Conservation (phyloP, 108 stramenopile species). For the Conticribra weissflogii region DNA sequence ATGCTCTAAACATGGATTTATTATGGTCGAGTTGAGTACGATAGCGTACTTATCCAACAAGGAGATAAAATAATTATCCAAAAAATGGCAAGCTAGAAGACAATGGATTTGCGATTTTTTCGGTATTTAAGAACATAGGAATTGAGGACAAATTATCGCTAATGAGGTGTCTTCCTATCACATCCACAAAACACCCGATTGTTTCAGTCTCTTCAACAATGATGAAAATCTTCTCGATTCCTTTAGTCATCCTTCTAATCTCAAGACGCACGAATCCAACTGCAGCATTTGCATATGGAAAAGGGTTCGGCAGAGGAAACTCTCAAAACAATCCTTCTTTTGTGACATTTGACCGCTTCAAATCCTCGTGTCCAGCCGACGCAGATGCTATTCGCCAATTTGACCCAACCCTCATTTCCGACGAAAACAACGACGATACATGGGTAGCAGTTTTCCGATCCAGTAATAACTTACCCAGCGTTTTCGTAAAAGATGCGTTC, state of each 20-base stretch:
- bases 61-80: no score
- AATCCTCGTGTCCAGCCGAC: slow-evolving; percentile 63
- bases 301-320: slow-evolving; percentile 25
- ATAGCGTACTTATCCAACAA: no score
- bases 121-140: no score
- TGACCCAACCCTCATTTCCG: slow-evolving; percentile 49
- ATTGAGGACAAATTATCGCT: no score
- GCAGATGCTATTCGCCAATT: slow-evolving; percentile 48
- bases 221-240: neutral
- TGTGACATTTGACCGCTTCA: slow-evolving; percentile 62
- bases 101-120: no score
- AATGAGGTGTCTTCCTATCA: no score
- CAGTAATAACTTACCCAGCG: slow-evolving; percentile 78
- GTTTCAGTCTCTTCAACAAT: neutral
- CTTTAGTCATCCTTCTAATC: neutral
- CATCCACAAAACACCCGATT: no score
- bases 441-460: slow-evolving; percentile 87
- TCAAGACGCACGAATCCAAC: neutral
- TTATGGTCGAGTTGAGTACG: no score
- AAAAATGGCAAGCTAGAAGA: no score
- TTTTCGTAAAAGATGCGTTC: slow-evolving; percentile 79
- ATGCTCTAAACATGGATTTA: no score
- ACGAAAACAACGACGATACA: slow-evolving; percentile 29
- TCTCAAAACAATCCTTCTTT: slow-evolving; percentile 7
- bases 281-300: slow-evolving; percentile 18